A percentile compares a stretch with the other conserved stretches of the same genome.
phyloP scores from a whole-genome alignment of 129 eudicot species.

The Chrysanthemum seticuspe region DNA sequence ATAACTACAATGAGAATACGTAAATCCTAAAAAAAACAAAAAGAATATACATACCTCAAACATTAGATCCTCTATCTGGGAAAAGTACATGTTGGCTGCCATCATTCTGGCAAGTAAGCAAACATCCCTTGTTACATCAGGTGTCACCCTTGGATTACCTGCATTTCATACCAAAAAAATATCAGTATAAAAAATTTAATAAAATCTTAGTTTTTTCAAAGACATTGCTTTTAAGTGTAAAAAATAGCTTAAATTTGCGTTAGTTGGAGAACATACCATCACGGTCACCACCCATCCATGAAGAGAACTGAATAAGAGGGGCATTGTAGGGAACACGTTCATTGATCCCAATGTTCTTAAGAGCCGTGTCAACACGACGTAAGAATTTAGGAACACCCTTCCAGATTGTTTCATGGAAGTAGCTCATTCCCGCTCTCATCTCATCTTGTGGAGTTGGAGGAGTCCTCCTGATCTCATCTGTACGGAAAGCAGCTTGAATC shows the following conservation, averaged over 20 bases:
- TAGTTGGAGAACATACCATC: conserved; percentile 55
- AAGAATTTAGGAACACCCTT: conserved; percentile 95
- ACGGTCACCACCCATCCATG: conserved; percentile 99
- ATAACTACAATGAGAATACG: neutral
- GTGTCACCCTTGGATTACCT: conserved; percentile 98
- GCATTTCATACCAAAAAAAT: conserved; percentile 23
- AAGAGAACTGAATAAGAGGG: conserved; percentile 95
- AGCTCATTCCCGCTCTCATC: conserved; percentile 99
- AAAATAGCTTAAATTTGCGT: neutral
- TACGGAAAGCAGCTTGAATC: conserved; percentile 99
- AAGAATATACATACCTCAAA: conserved; percentile 60
- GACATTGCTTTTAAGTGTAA: neutral
- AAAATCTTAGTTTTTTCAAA: neutral
- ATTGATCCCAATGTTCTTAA: conserved; percentile 89
- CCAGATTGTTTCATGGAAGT: conserved; percentile 99
- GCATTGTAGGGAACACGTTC: conserved; percentile 98
- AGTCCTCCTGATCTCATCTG: conserved; percentile 92
- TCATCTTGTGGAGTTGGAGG: conserved; percentile 98
- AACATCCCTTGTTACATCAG: conserved; percentile 94
- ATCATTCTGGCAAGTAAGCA: conserved; percentile 97
- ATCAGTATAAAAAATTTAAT: neutral
- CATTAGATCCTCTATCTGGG: conserved; percentile 96
- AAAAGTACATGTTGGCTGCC: conserved; percentile 97
- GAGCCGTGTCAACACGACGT: conserved; percentile 96
- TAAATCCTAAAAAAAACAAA: neutral